Percentiles rank a stretch among this genome's conserved stretches.
Conservation (phyloP, 2,329 filamentous ascomycete genomes). For the Trichoderma sp. region DNA sequence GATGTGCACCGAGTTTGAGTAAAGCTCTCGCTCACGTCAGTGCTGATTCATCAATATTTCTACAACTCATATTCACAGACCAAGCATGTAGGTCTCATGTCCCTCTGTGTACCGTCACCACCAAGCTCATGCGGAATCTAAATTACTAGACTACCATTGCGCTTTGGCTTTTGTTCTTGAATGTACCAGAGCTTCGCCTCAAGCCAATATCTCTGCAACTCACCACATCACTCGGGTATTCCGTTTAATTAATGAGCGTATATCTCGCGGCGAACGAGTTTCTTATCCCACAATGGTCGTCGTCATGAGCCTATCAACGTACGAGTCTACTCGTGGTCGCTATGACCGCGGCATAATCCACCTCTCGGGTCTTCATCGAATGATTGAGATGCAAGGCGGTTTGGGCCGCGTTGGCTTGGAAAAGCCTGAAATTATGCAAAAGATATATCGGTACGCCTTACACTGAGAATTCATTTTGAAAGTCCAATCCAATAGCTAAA, state of each 20-base stretch:
- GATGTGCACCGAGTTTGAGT: background rate
- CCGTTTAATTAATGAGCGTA: background rate
- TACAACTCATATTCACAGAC: background rate
- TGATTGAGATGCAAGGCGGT: slow-evolving; percentile 1
- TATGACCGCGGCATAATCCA: slow-evolving; percentile 2
- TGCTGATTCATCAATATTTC: background rate
- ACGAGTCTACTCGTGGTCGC: background rate
- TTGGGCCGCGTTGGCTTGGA: background rate
- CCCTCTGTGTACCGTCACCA: background rate
- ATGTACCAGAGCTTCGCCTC: background rate
- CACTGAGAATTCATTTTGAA: background rate
- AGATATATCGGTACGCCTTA: background rate
- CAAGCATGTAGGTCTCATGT: background rate
- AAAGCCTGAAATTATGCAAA: background rate
- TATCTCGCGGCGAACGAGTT: background rate
- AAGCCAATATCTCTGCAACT: background rate
- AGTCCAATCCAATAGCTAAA: background rate
- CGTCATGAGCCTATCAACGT: background rate
- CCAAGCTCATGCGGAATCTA: background rate
- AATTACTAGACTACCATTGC: background rate
- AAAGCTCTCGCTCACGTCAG: background rate
- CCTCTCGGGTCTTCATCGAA: background rate
- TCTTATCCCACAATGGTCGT: background rate
- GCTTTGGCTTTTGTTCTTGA: background rate
- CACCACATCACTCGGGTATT: background rate